Evolutionary conservation across 2,329 filamentous ascomycete genomes (phyloP).

Genomic region (Harringtonia lauricola): DNA sequence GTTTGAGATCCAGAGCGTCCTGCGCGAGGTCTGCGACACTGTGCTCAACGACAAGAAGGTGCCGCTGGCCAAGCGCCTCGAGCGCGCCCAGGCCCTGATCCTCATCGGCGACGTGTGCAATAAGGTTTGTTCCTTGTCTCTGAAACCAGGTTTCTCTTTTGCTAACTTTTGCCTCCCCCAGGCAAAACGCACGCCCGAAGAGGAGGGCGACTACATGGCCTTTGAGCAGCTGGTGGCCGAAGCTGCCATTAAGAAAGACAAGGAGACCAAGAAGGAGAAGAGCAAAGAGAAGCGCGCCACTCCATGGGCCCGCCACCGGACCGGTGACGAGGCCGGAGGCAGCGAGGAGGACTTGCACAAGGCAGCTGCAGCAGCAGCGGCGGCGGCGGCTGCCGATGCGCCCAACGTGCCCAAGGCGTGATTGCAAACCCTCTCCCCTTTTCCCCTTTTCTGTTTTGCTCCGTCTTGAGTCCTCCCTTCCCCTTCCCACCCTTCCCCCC

Average conservation of each 20-base stretch:
- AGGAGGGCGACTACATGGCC: slow-evolving; percentile 97
- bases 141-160: background rate
- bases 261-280: slow-evolving; percentile 45
- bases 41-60: slow-evolving; percentile 74
- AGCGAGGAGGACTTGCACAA: background rate
- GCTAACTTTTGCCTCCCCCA: slow-evolving; percentile 23
- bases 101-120: slow-evolving; percentile 82
- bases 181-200: slow-evolving; percentile 82
- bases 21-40: slow-evolving; percentile 87
- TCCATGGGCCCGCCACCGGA: background rate
- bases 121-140: slow-evolving; percentile 47
- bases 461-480: background rate
- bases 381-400: slow-evolving; percentile 1
- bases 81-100: slow-evolving; percentile 81
- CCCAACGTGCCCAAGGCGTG: slow-evolving; percentile 1
- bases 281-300: background rate
- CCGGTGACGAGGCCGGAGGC: background rate
- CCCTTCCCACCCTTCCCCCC: background rate
- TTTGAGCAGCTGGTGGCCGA: slow-evolving; percentile 98
- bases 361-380: slow-evolving; percentile 12
- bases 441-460: background rate
- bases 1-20: slow-evolving; percentile 94
- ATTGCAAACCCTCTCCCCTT: background rate
- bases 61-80: slow-evolving; percentile 70
- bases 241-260: slow-evolving; percentile 88